Evolutionary conservation across 2,329 filamentous ascomycete species (phyloP).

Genomic region (Penicillium sp.): DNA sequence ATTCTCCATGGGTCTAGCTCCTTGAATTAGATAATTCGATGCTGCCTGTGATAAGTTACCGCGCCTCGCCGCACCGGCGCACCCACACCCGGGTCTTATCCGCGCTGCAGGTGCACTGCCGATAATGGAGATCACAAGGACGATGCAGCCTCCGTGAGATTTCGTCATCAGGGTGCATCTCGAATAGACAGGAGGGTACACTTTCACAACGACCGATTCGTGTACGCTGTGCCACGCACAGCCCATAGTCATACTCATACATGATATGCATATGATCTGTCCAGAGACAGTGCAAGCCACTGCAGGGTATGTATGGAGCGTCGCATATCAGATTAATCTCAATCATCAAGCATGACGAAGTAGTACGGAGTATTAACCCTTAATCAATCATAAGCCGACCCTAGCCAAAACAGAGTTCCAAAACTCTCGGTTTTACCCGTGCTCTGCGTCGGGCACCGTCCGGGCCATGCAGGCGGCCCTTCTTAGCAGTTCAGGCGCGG

Average conservation of each 20-base stretch:
- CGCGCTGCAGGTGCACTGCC: constrained; percentile 2
- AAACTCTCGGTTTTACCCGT: constrained; percentile 18
- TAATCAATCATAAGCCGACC: neutral
- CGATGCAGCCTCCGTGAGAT: constrained; percentile 2
- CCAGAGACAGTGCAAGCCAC: too few relatives aligned
- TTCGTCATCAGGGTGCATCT: neutral
- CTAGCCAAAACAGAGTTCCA: constrained; percentile 9
- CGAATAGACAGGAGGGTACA: neutral
- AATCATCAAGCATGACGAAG: neutral
- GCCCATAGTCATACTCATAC: neutral
- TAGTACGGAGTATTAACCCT: neutral
- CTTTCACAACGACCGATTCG: neutral
- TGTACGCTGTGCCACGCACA: neutral
- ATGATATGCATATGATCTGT: neutral
- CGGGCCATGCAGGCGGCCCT: constrained; percentile 20
- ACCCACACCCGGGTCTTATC: neutral
- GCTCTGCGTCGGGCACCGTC: constrained; percentile 19
- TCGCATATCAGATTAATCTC: neutral
- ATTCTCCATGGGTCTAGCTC: neutral
- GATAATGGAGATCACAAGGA: neutral
- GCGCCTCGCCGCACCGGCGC: neutral
- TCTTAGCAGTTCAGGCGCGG: constrained; percentile 6
- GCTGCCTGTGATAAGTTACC: constrained; percentile 17
- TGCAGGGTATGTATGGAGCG: too few relatives aligned
- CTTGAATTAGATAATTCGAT: neutral